Evolutionary conservation across 371 early-diverging fungal species (phyloP).

Genomic region (Circinella umbellata): DNA sequence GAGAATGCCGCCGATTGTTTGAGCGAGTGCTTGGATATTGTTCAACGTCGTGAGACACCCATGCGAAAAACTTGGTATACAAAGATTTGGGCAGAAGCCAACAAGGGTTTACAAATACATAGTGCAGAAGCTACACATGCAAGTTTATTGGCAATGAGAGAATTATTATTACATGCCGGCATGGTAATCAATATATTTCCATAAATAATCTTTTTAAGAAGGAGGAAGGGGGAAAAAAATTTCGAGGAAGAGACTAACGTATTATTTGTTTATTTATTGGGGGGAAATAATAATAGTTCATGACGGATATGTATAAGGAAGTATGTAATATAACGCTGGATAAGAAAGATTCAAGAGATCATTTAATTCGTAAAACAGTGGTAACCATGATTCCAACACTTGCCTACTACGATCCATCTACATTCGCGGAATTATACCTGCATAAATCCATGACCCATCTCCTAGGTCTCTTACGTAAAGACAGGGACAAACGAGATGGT

Average conservation of each 20-base stretch:
- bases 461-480: constrained; percentile 76
- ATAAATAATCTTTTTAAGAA: no score
- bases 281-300: constrained; percentile 59
- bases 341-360: constrained; percentile 84
- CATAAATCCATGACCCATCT: constrained; percentile 79
- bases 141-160: constrained; percentile 81
- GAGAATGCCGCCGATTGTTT: constrained; percentile 91
- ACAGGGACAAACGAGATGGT: constrained; percentile 77
- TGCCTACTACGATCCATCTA: constrained; percentile 81
- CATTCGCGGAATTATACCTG: constrained; percentile 80
- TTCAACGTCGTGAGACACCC: constrained; percentile 82
- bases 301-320: constrained; percentile 81
- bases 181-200: constrained; percentile 59
- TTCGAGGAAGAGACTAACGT: no score
- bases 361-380: constrained; percentile 82
- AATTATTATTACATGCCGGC: constrained; percentile 82
- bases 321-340: constrained; percentile 80
- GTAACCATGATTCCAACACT: constrained; percentile 84
- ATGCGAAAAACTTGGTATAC: constrained; percentile 74
- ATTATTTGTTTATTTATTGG: no score
- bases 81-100: constrained; percentile 86
- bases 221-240: background rate
- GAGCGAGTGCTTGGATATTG: constrained; percentile 81
- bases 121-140: constrained; percentile 91
- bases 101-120: constrained; percentile 73